Base-by-base conservation (phyloP, 176 grass and related monocot genomes). In the Bonia amplexicaulis region DNA sequence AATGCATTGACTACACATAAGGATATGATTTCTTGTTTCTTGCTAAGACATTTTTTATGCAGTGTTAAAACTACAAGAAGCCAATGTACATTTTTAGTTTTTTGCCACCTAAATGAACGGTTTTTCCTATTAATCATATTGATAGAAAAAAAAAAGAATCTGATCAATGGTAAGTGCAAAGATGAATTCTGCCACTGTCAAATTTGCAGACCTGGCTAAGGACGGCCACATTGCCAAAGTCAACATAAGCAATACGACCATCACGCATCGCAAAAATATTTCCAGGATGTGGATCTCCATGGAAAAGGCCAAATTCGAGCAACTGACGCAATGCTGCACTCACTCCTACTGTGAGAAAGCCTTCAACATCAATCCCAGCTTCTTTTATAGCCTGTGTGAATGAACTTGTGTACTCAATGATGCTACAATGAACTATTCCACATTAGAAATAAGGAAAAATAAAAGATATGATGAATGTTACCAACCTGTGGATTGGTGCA, bases 241-340 rank as follows among this genome's bases (percentile, higher is more conserved):
- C 96, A 20, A 98, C 96, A 73, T 98, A 98, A 89, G 96, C 96
- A 89, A 98, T 98, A 74, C 96, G 96, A 26, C 96, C 96, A 89
- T 98, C 96, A 53, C 88, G 91, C 96, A 98, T 95, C 1, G 96
- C 96, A 93, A 98, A 95, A 76, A 98, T 84, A 89, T 98, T 98
- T 94, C 96, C 96, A 90, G 93, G 96, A 88, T 98, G 96, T 33
- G 96, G 96, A 83, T 98, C 96, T 40, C 96, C 96, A 87, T 98
- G 96, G 88, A 98, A 98, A 69, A 98, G 91, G 29, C 96, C 96
- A 85, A 98, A 98, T 87, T 98, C 96, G 25, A 98, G 85, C 42
- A 98, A 88, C 58, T 98, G 96, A 44, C 96, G 87, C 67, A 98
- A 55, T 55, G 96, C 96, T 70, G 96, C 96, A 84, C 96, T 98